Evolutionary conservation across 2,329 filamentous ascomycete species (phyloP), one percentile per base, ranked within the genome.

Genomic region (Penicillium sp.): DNA sequence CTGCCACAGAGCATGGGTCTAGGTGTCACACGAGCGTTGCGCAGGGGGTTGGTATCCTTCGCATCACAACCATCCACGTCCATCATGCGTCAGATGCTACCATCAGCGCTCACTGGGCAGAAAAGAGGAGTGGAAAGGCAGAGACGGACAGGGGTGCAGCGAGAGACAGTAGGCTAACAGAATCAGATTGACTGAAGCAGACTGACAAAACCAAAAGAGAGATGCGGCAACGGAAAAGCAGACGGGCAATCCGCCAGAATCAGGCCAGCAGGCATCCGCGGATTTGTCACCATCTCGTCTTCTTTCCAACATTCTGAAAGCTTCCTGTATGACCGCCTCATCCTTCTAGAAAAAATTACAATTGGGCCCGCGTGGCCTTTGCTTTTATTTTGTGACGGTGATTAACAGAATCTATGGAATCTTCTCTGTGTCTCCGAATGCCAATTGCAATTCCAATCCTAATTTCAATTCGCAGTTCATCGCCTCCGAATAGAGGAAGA

Each of bases 341-440:
- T 53, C 43, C 46, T 57, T 62, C 53, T 53, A 55, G 59, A 60
- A 55, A 60, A 55, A 59, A 40, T 60, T 60, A 17, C 41, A 56
- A 59, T 57, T 40, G 30, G 47, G 55, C 34, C 57, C 48, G 46
- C 52, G 34, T 51, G 46, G 33, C 30, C 32, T 26, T 46, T 41
- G 20, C 7, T 44, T 39, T 39, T 26, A 49, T 21, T 15, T 44
- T 18, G 47, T 52, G 43, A 27, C 2, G 10, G 52, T 57, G 49
- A 40, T 54, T 55, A 52, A 55, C 49, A 52, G 56, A 62, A 61
- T 47, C 21, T 33, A 60, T 51, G 17, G 54, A 57, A 59, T 47
- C 43, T 56, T 61, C 41, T 47, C 40, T 42, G 33, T 54, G 23
- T n/a, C 23, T 29, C 32, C 33, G 13, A 30, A 7, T 30, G 9